Conservation (phyloP, 441 rosid genomes). For the Omphalea diandra region DNA sequence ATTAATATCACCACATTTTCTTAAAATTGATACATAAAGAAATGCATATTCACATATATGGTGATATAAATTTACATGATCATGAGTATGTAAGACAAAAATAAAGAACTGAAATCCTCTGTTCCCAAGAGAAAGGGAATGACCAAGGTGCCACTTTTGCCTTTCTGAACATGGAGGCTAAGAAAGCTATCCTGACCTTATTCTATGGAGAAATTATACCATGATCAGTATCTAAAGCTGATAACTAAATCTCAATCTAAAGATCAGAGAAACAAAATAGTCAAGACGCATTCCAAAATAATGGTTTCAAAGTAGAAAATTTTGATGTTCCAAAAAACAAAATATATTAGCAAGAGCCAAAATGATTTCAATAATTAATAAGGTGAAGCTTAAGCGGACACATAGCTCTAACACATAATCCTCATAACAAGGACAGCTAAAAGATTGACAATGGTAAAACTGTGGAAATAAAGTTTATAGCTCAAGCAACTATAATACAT, state of each 20-base stretch:
- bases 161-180: neutral
- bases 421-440: neutral
- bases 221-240: neutral
- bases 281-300: neutral
- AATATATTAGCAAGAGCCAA: neutral
- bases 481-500: slow-evolving; percentile 10
- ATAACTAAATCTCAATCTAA: neutral
- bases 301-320: neutral
- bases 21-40: neutral
- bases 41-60: neutral
- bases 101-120: neutral
- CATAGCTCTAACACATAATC: neutral
- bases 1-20: slow-evolving; percentile 13
- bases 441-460: slow-evolving; percentile 4
- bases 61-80: neutral
- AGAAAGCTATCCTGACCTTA: neutral
- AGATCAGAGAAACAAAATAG: neutral
- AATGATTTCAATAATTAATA: neutral
- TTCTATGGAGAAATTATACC: neutral
- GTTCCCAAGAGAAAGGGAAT: slow-evolving; percentile 5
- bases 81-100: neutral
- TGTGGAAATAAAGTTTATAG: neutral
- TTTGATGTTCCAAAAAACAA: neutral
- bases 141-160: neutral
- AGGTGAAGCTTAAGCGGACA: neutral